These are phyloP conservation scores for Scutellaria minor DNA, from an alignment of 257 asterid genomes.

Conservation along the genomic window DNA sequence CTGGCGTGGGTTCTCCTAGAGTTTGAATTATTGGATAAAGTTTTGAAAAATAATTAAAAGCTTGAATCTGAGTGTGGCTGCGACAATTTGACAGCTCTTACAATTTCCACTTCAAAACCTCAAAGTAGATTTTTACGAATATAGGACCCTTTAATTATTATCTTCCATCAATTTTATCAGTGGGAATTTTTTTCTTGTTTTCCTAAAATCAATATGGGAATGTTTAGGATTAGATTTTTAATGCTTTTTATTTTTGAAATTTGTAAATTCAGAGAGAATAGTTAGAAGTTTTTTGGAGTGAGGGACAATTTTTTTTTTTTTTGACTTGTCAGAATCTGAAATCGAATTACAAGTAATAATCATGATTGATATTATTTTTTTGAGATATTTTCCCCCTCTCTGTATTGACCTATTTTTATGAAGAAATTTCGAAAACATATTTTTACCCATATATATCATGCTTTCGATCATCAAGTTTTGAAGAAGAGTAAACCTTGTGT, in stretches of 20 bases:
- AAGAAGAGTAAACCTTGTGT: no score
- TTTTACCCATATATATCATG: no score
- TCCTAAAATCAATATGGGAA: not conserved
- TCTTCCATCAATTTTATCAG: conserved; percentile 1
- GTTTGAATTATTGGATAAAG: conserved; percentile 60
- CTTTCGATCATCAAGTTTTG: no score
- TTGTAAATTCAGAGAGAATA: not conserved
- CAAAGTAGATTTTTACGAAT: conserved; percentile 32
- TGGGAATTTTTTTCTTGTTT: not conserved
- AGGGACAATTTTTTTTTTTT: no score
- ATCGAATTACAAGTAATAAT: no score
- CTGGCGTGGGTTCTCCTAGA: conserved; percentile 51
- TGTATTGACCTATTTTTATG: no score
- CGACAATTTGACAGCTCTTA: conserved; percentile 39
- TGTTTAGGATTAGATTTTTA: not conserved
- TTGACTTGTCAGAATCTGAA: no score
- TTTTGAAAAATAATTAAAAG: conserved; percentile 26
- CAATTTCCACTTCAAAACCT: conserved; percentile 30
- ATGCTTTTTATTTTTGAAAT: not conserved
- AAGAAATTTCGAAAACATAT: no score
- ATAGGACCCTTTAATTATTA: conserved; percentile 10
- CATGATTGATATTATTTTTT: no score
- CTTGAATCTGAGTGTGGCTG: conserved; percentile 18
- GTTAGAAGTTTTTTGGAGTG: no score
- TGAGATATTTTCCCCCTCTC: no score